Evolutionary conservation across 768 basidiomycete genomes (phyloP).

Genomic region (Phylloporus arenicola): DNA sequence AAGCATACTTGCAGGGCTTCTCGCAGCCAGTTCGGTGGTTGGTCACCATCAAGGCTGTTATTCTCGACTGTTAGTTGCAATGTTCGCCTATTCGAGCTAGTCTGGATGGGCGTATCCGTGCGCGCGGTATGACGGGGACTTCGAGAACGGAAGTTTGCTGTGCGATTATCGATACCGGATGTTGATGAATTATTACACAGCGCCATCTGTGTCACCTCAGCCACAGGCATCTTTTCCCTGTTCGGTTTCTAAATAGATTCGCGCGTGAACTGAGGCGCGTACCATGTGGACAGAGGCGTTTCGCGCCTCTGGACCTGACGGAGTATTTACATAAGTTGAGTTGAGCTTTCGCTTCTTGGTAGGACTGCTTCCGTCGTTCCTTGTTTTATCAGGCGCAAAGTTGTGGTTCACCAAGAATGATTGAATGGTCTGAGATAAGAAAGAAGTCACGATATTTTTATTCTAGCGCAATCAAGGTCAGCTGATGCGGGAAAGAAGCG

Average conservation of each 20-base stretch:
- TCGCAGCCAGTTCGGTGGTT: slow-evolving; percentile 59
- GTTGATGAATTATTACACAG: slow-evolving; percentile 64
- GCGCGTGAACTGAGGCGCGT: slow-evolving; percentile 6
- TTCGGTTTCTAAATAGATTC: slow-evolving; percentile 8
- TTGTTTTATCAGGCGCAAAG: slow-evolving; percentile 37
- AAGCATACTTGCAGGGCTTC: slow-evolving; percentile 50
- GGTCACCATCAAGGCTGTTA: slow-evolving; percentile 11
- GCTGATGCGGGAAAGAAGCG: slow-evolving; percentile 3
- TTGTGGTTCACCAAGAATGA: slow-evolving; percentile 61
- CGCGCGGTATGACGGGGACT: slow-evolving; percentile 9
- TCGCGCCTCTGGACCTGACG: slow-evolving; percentile 2
- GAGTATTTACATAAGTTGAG: slow-evolving; percentile 3
- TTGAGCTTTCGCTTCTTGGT: slow-evolving; percentile 48
- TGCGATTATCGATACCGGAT: slow-evolving; percentile 54
- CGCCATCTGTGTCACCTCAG: slow-evolving; percentile 23
- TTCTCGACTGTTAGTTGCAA: slow-evolving; percentile 1
- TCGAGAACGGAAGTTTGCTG: slow-evolving; percentile 58
- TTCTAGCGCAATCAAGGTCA: slow-evolving; percentile 40
- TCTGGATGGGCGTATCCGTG: slow-evolving; percentile 6
- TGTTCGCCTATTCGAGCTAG: slow-evolving; percentile 8
- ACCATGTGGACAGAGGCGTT: slow-evolving; percentile 18
- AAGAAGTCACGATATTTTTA: slow-evolving; percentile 44
- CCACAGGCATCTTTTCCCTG: slow-evolving; percentile 20
- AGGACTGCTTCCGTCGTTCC: slow-evolving; percentile 29
- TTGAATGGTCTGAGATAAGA: slow-evolving; percentile 56